A percentile compares a stretch with the other conserved stretches of the same genome.
Evolutionary conservation across 805 yeast genomes (phyloP).

Genomic region (Scheffersomyces stipitis): DNA sequence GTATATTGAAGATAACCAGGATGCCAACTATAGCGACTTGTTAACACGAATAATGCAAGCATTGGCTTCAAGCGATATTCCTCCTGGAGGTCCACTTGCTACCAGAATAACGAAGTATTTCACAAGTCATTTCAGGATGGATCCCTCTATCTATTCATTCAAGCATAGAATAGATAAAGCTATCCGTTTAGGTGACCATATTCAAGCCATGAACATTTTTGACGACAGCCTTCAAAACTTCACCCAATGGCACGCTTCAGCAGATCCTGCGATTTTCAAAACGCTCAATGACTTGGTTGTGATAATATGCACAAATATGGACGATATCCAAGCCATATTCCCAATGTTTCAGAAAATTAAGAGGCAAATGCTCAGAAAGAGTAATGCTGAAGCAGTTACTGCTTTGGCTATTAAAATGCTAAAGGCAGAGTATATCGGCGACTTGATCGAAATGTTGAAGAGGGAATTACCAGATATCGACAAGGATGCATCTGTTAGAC

Average conservation of each 20-base stretch:
- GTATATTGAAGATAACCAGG: too few relatives aligned
- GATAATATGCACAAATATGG: constrained; percentile 29
- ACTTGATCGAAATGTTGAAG: constrained; percentile 39
- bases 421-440: constrained; percentile 38
- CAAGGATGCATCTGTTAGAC: constrained; percentile 24
- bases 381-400: constrained; percentile 28
- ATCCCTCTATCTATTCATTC: constrained; percentile 22
- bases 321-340: constrained; percentile 24
- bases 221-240: constrained; percentile 26
- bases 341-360: constrained; percentile 33
- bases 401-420: constrained; percentile 29
- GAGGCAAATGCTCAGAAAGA: constrained; percentile 31
- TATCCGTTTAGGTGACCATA: constrained; percentile 14
- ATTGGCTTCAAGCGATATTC: constrained; percentile 10
- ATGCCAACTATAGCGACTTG: constrained; percentile 9
- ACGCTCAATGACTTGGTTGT: constrained; percentile 47
- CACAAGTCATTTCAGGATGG: constrained; percentile 4
- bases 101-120: constrained; percentile 15
- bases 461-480: constrained; percentile 39
- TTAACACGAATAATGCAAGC: constrained; percentile 18
- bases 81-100: constrained; percentile 21
- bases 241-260: constrained; percentile 22
- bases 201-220: constrained; percentile 27
- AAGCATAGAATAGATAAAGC: constrained; percentile 31
- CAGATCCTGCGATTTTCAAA: constrained; percentile 37